Percentiles rank a stretch among this genome's conserved stretches.
Evolutionary conservation across 495 filamentous ascomycete species (phyloP).

Genomic region (Diplogelasinospora grovesii): DNA sequence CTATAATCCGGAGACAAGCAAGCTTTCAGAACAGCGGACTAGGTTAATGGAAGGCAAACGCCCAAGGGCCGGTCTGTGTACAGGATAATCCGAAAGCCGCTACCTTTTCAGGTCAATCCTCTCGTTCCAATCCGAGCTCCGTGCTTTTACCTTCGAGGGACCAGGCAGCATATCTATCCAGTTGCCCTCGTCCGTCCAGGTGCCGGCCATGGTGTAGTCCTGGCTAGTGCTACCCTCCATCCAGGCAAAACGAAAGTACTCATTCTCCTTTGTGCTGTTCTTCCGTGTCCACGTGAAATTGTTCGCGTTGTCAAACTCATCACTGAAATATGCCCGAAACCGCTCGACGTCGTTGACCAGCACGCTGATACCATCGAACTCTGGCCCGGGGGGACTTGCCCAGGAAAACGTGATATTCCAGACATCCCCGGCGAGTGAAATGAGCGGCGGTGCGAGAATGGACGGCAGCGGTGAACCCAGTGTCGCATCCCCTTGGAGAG

Average conservation of each 20-base stretch:
- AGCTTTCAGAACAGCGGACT: too few species aligned
- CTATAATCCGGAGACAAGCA: too few species aligned
- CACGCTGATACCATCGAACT: conserved; percentile 75
- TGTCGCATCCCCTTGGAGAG: conserved; percentile 63
- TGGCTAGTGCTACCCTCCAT: conserved; percentile 61
- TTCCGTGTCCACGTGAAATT: conserved; percentile 42
- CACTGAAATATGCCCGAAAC: conserved; percentile 55
- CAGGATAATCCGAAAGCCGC: too few species aligned
- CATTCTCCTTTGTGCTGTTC: conserved; percentile 43
- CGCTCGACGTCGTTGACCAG: conserved; percentile 93
- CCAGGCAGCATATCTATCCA: conserved; percentile 56
- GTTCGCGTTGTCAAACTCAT: conserved; percentile 29
- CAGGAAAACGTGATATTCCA: conserved; percentile 52
- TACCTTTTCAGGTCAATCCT: background rate
- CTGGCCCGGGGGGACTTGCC: conserved; percentile 48
- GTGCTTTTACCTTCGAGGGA: conserved; percentile 32
- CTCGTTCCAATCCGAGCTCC: conserved; percentile 3
- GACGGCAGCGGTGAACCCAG: conserved; percentile 63
- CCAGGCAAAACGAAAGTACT: conserved; percentile 84
- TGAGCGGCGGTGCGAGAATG: conserved; percentile 39
- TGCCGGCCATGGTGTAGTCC: conserved; percentile 77
- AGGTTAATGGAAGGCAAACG: too few species aligned
- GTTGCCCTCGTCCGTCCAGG: conserved; percentile 61
- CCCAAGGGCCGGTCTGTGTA: too few species aligned
- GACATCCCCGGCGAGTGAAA: too few species aligned